Conservation (phyloP, 306 rosid genomes). For the Lithocarpus polystachyus region DNA sequence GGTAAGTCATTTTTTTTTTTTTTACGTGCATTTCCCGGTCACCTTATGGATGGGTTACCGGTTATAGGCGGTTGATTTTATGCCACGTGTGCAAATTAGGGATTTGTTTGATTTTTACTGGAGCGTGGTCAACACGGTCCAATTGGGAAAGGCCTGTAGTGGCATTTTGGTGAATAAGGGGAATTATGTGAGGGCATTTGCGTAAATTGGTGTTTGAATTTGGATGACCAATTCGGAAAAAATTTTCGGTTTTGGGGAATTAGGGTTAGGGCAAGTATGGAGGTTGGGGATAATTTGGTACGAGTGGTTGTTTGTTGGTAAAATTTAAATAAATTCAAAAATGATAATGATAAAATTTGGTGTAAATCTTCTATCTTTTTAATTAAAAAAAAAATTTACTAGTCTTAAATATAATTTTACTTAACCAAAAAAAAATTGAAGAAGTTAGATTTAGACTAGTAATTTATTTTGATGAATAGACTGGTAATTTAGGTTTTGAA, state of each 20-base stretch:
- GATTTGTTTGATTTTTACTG: constrained; percentile 17
- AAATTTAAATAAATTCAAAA: neutral
- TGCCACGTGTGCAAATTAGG: constrained; percentile 31
- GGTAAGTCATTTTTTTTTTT: constrained; percentile 14
- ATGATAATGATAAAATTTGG: constrained; percentile 40
- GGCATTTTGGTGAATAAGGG: constrained; percentile 18
- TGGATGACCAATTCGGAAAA: constrained; percentile 3
- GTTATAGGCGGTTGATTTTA: constrained; percentile 38
- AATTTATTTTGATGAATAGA: too few relatives aligned
- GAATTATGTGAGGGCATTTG: constrained; percentile 10
- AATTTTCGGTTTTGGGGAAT: constrained; percentile 11
- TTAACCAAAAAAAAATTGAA: too few relatives aligned
- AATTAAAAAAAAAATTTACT: neutral
- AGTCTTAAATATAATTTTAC: too few relatives aligned
- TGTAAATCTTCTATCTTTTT: constrained; percentile 12
- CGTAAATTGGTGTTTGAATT: neutral
- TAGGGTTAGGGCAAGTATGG: constrained; percentile 32
- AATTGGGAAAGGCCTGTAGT: neutral
- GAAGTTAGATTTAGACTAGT: neutral
- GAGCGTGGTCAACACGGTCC: neutral
- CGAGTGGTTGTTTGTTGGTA: constrained; percentile 34
- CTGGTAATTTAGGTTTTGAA: neutral
- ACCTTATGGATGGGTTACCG: constrained; percentile 33
- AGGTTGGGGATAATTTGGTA: constrained; percentile 24
- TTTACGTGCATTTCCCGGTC: constrained; percentile 43